Conservation (phyloP, 1,284 basidiomycete genomes). For the Cutaneotrichosporon mucoides region DNA sequence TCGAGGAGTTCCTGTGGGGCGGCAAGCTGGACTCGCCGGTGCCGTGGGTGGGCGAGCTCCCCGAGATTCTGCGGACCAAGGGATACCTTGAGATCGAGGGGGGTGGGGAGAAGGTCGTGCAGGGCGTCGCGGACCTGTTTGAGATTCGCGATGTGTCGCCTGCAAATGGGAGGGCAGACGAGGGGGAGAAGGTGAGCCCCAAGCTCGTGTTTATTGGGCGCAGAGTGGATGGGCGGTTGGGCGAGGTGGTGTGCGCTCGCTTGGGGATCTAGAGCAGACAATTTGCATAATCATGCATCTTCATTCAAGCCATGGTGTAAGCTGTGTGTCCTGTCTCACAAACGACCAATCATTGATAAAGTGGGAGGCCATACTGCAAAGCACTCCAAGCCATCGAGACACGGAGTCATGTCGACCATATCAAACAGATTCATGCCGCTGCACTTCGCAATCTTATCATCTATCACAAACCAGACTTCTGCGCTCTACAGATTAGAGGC, state of each 20-base stretch:
- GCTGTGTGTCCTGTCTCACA: too few species aligned
- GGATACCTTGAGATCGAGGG: slow-evolving; percentile 60
- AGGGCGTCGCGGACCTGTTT: slow-evolving; percentile 81
- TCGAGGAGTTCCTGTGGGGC: slow-evolving; percentile 76
- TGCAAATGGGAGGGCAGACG: neutral
- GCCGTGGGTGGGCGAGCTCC: slow-evolving; percentile 1
- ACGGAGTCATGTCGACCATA: too few species aligned
- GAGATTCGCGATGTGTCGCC: slow-evolving; percentile 54
- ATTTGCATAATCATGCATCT: too few species aligned
- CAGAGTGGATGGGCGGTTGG: slow-evolving; percentile 54
- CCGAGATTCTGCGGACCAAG: slow-evolving; percentile 73
- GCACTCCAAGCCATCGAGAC: too few species aligned
- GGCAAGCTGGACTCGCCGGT: neutral
- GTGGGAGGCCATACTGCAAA: too few species aligned
- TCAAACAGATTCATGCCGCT: too few species aligned
- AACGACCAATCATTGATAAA: too few species aligned
- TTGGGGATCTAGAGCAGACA: slow-evolving; percentile 6
- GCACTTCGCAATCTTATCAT: too few species aligned
- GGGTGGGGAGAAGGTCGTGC: slow-evolving; percentile 61
- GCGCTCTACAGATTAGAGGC: too few species aligned
- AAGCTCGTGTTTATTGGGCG: slow-evolving; percentile 80
- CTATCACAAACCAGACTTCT: too few species aligned
- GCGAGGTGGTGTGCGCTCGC: slow-evolving; percentile 10
- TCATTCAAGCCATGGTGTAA: too few species aligned
- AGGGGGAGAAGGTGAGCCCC: slow-evolving; percentile 36